Base-by-base conservation (phyloP, 2,329 filamentous ascomycete species). In the Metarhizium robertsii region DNA sequence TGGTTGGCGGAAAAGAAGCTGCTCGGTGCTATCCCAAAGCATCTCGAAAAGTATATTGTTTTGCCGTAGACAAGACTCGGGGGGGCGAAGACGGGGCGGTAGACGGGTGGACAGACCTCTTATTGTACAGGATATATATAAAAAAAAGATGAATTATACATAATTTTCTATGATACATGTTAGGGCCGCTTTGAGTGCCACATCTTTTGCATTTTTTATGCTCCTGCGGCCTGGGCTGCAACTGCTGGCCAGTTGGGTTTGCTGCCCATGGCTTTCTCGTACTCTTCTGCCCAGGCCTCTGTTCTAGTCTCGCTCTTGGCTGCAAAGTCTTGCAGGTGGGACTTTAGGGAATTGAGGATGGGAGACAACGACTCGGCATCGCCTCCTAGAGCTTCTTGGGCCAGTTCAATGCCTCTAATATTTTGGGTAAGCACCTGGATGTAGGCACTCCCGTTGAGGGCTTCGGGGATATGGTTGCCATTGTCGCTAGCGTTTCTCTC, bases 21-120 rank as follows among this genome's bases (percentile, higher is more conserved):
- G 61, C 71, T 94, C 49, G 81, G 76, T 32, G 86, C 91, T 47
- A 86, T 99, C 68, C 94, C 94, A 6, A 81, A 89, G 75, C 85
- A 89, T 67, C 72, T 97, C 68, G 83, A 88, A 70, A 96, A 91
- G 79, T 97, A 99, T 73, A 95, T 96, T 71, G 92, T 97, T 59
- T 75, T 97, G 71, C 88, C 89, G 61, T 95, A 74, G 10, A 58
- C 62, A 54, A 16, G 16, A 0, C 52, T 53, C 42, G 45, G 43
- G 14, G 25, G 25, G 25, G 25, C 3, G 25, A 25, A 25, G 25
- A 25, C 25, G 25, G 25, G 25, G 25, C 25, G 25, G 25, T 48
- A 16, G 45, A 48, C 14, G 38, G 38, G 45, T 29, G 45, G 45
- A 8, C 6, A 42, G 5, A 25, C 11, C 29, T 14, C 52, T 49